Base-by-base conservation (phyloP, 164 flowering plant species). In the Chloranthus sessilifolius region DNA sequence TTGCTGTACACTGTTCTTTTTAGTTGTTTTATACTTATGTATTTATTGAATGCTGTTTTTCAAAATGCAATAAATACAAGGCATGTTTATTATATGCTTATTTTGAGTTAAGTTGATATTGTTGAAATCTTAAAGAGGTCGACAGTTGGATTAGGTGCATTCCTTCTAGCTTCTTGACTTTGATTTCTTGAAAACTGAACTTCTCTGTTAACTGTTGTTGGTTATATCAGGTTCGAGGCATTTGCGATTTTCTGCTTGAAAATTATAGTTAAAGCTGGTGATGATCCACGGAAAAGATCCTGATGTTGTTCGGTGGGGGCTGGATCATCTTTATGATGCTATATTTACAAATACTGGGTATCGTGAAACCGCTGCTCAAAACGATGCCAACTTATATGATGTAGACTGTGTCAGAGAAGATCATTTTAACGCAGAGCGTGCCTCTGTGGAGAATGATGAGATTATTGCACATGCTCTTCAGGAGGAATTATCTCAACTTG, bases 241-340 rank as follows among this genome's bases (percentile, higher is more conserved):
- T n/a, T n/a, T n/a, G n/a, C 5, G 36, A 5, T 24, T 26, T 58
- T 41, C 24, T 17, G 35, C 5, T 40, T 42, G 55, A 22, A 35
- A 26, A 21, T 36, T 28, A 34, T 53, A 25, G 11, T 8, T 3
- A 43, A n/a, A 47, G 17, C 62, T 12, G 27, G 61, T 66, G 71
- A 57, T 52, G 14, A 41, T 59, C 26, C 59, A 69, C 38, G 85
- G 79, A 60, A 84, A 69, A 66, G 95, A 83, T 64, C 68, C 83
- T 23, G 95, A 86, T 65, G 75, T 84, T 69, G 65, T 79, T 59
- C 71, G 58, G 38, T 83, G 95, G 95, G 80, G 84, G 59, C 80
- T 80, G 36, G 78, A 79, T 73, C 72, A 83, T 58, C 74, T 85
- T 52, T 74, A 73, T 12, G 66, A 80, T 20, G 72, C 81, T 56